A percentile compares a stretch with the other conserved stretches of the same genome.
phyloP scores from a whole-genome alignment of 2,329 filamentous ascomycete genomes.

The Xylaria multiplex region DNA sequence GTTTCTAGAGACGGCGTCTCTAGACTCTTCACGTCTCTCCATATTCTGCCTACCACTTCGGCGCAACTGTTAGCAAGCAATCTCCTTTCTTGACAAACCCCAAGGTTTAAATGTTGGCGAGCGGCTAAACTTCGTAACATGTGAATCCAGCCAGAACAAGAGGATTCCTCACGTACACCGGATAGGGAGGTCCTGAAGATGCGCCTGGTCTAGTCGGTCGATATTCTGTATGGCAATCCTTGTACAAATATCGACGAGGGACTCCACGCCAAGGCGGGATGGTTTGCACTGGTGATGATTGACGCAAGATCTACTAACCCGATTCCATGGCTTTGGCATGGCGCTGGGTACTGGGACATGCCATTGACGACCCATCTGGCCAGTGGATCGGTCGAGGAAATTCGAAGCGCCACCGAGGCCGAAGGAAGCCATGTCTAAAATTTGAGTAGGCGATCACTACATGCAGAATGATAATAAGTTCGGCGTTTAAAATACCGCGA shows the following conservation, averaged over 20 bases:
- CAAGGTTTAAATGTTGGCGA: neutral
- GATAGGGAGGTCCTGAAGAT: slow-evolving; percentile 26
- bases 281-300: no score
- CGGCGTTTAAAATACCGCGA: neutral
- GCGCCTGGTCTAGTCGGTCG: slow-evolving; percentile 4
- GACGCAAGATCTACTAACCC: no score
- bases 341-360: slow-evolving; percentile 4
- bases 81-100: neutral
- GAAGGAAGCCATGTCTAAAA: slow-evolving; percentile 7
- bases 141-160: neutral
- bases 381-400: slow-evolving; percentile 16
- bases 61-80: slow-evolving; percentile 14
- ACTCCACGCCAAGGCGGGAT: neutral
- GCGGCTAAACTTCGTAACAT: neutral
- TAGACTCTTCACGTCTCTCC: neutral
- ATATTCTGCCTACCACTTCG: slow-evolving; percentile 23
- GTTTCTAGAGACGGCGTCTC: slow-evolving; percentile 8
- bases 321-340: slow-evolving; percentile 20
- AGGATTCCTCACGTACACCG: slow-evolving; percentile 13
- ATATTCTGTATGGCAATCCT: slow-evolving; percentile 2
- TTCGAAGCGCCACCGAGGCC: neutral
- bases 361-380: slow-evolving; percentile 22
- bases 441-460: neutral
- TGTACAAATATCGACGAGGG: slow-evolving; percentile 26
- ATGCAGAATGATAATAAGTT: neutral